Evolutionary conservation across 352 stramenopile genomes (phyloP).

Genomic region (Plasmopara muralis): DNA sequence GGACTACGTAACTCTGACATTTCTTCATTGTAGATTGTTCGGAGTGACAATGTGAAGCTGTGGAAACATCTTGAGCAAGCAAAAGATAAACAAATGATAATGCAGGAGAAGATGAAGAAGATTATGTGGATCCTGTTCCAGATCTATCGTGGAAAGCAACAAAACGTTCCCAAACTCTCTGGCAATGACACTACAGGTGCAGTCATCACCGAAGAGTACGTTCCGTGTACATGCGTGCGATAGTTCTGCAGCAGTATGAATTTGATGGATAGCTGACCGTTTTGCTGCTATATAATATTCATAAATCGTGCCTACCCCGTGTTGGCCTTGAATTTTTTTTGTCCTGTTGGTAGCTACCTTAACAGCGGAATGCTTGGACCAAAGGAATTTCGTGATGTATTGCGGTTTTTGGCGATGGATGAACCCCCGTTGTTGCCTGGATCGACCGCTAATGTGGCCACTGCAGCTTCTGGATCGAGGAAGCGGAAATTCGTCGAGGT

Average conservation of each 20-base stretch:
- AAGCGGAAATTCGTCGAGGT: constrained; percentile 86
- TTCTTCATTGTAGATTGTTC: constrained; percentile 50
- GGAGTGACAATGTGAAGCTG: constrained; percentile 83
- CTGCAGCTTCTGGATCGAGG: constrained; percentile 30
- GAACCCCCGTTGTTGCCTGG: constrained; percentile 60
- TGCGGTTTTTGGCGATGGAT: constrained; percentile 83
- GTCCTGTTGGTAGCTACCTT: constrained; percentile 64
- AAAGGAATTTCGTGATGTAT: constrained; percentile 80
- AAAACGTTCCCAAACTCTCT: constrained; percentile 65
- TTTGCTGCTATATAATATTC: constrained; percentile 30
- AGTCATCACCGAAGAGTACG: constrained; percentile 79
- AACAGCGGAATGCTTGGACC: constrained; percentile 72
- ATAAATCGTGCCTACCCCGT: constrained; percentile 8
- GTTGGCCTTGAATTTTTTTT: constrained; percentile 21
- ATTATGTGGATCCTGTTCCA: constrained; percentile 89
- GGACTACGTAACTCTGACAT: background rate
- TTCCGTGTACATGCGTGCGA: constrained; percentile 16
- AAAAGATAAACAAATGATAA: constrained; percentile 85
- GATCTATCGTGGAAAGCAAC: constrained; percentile 83
- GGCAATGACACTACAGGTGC: constrained; percentile 40
- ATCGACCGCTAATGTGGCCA: constrained; percentile 35
- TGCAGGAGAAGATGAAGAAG: constrained; percentile 90
- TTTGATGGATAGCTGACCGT: constrained; percentile 20
- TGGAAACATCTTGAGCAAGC: constrained; percentile 81
- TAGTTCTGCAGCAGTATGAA: background rate